Base-by-base conservation (phyloP, 345 rosid genomes). In the Raphanus sativus region DNA sequence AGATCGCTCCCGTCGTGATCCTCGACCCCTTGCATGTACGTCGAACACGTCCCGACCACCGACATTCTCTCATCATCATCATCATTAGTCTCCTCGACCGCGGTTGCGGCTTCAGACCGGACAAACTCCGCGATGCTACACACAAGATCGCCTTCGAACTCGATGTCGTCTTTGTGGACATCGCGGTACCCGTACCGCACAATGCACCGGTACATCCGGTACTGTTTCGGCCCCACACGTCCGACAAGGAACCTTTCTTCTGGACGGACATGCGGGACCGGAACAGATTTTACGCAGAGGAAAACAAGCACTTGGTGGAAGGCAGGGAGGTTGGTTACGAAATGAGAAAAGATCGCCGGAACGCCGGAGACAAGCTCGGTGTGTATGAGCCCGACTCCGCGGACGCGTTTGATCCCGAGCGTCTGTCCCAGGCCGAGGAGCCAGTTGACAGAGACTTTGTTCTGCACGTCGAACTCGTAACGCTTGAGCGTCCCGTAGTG, bases 311-410 rank as follows among this genome's bases (percentile, higher is more conserved):
- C 93, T 77, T 96, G 96, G 67, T 95, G 99, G 71, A 95, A 95
- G 8, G 99, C 99, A 7, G 99, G 98, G 73, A 95, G 91, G 83
- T 96, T 96, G 69, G 98, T 91, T 62, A 96, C 97, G 28, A 93
- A 93, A 78, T 96, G 99, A 67, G 99, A 96, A 89, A 93, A 96
- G 78, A 96, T 91, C 1, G 97, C 91, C 0, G 99, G 99, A 80
- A 96, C 86, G 69, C 99, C 99, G 0, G 96, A 87, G 15, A 93
- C 98, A 0, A 96, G 92, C 83, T 93, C 98, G 0, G 98, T 93
- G 84, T 96, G 98, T 65, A 93, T 67, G 62, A 96, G 84, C 59
- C 99, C 99, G 0, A 96, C 88, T 33, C 99, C 98, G 9, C 82
- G 90, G 33, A 96, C 96, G 3, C 99, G 94, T 21, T 89, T 89